Evolutionary conservation across 352 stramenopile species (phyloP), one percentile per base, ranked within the genome.

Genomic region (Phytophthora cryptogea): DNA sequence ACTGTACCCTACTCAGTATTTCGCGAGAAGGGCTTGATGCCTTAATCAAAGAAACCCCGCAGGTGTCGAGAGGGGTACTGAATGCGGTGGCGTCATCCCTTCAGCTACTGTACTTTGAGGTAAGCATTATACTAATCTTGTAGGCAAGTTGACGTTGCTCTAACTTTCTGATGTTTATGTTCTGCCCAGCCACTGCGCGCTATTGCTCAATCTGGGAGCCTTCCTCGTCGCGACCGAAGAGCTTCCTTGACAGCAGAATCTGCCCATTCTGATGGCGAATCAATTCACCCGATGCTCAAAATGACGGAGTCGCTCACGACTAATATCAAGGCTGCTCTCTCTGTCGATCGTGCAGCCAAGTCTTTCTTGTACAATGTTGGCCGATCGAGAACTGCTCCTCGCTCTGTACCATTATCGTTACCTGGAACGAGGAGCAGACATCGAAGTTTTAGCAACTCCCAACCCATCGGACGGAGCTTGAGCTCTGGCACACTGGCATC

Each of bases 351-450:
- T 3, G 80, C 83, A 1, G 68, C 80, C 0, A 88, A 89, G 57
- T 92, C 83, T 4, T 92, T 92, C 33, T 54, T 92, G 32, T 89
- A 84, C 63, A 89, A 79, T 39, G 75, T 92, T 14, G 77, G 79
- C 9, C 76, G 80, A 6, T 76, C 74, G 0, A 69, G 78, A 20
- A 80, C 55, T 20, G 72, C 45, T 16, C 17, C 50, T 54, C 66
- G 56, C 36, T 45, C 56, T 2, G 59, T 69, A 4, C 67, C 75
- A 8, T 44, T 78, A 31, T 79, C 76, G 9, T 35, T 72, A 10
- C 72, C 73, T 30, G 74, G 52, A 1, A 51, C 33, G 7, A 63
- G 69, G 48, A 56, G 62, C 2, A 70, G 82, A 16, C 84, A 76
- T 54, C 63, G 68, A 39, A 90, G 80, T 16, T 45, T 80, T 36